Evolutionary conservation across 495 filamentous ascomycete species (phyloP), one percentile per base, ranked within the genome.

Genomic region (Thermochaetoides thermophila): DNA sequence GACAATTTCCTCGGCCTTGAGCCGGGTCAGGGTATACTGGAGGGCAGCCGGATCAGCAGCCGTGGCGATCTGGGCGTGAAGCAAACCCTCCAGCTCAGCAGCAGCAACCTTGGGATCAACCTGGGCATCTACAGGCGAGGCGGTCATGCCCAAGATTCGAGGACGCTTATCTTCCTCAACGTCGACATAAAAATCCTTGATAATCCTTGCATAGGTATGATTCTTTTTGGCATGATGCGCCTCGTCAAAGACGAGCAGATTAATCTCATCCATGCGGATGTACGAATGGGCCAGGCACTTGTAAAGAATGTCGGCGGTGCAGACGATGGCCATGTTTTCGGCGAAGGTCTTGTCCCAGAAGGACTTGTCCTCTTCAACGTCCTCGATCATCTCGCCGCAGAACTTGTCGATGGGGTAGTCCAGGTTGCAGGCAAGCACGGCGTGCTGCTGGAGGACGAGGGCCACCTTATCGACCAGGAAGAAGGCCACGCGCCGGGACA

Each of bases 151-250:
- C 46, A 99, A 81, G 15, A 99, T 74, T 35, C 78, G 78, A 10
- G 89, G 91, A 2, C 74, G 66, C 13, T 55, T 61, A 1, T 53
- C 45, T 1, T 50, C 50, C 0, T 58, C 48, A 26, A 48, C 39
- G 11, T 60, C 54, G 20, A 57, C 49, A 44, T 95, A 97, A 38
- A 78, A 82, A 23, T 95, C 82, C 43, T 80, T 82, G 48, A 96
- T 82, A 36, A 97, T 92, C 17, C 81, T 67, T 16, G 89, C 86
- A 52, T 93, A 97, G 0, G 84, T 66, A 47, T 97, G 91, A 32
- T 84, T 78, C 46, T 91, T 94, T 52, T 97, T 96, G 2, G 91
- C 76, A 49, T 96, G 89, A 45, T 97, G 89, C 4, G 86, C 89
- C 59, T 97, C 89, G 43, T 97, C 89, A 46, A 96, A 96, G 32